A percentile compares a stretch with the other conserved stretches of the same genome.
These are phyloP conservation scores for Erodium texanum DNA, from an alignment of 441 rosid genomes.

Conservation along the genomic window DNA sequence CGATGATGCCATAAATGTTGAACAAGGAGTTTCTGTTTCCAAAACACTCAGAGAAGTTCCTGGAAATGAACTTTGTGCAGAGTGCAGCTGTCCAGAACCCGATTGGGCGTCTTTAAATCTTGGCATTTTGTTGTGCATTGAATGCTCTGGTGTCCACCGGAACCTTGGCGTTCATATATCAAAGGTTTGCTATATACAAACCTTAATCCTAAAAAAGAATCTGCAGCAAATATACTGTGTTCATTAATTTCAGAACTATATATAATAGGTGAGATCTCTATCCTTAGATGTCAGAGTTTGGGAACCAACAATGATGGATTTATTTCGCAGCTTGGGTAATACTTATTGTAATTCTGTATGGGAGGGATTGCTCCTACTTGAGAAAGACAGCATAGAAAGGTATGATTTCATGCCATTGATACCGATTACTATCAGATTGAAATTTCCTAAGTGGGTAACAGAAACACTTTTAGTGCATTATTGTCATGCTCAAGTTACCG, in stretches of 20 bases:
- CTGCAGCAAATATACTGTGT: neutral
- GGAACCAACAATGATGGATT: slow-evolving; percentile 77
- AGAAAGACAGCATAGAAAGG: slow-evolving; percentile 35
- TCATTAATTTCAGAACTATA: neutral
- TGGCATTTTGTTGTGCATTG: slow-evolving; percentile 75
- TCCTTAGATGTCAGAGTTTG: slow-evolving; percentile 87
- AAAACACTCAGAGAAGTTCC: slow-evolving; percentile 51
- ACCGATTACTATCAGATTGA: neutral
- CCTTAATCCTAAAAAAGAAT: neutral
- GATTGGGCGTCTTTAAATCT: slow-evolving; percentile 97
- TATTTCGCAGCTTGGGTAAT: slow-evolving; percentile 69
- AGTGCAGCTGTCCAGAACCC: slow-evolving; percentile 70
- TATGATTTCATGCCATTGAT: neutral
- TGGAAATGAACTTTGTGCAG: slow-evolving; percentile 85
- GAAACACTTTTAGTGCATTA: neutral
- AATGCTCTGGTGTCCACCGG: slow-evolving; percentile 91
- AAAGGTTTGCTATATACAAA: slow-evolving; percentile 42
- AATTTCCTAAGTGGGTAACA: neutral
- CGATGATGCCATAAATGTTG: slow-evolving; percentile 12
- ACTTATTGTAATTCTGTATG: slow-evolving; percentile 72
- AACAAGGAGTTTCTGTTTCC: slow-evolving; percentile 38
- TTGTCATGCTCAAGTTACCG: neutral
- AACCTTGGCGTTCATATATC: slow-evolving; percentile 95
- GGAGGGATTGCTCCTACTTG: slow-evolving; percentile 56
- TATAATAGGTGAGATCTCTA: slow-evolving; percentile 77